phyloP scores from a whole-genome alignment of 768 basidiomycete species.

The Phylloporus arenicola region DNA sequence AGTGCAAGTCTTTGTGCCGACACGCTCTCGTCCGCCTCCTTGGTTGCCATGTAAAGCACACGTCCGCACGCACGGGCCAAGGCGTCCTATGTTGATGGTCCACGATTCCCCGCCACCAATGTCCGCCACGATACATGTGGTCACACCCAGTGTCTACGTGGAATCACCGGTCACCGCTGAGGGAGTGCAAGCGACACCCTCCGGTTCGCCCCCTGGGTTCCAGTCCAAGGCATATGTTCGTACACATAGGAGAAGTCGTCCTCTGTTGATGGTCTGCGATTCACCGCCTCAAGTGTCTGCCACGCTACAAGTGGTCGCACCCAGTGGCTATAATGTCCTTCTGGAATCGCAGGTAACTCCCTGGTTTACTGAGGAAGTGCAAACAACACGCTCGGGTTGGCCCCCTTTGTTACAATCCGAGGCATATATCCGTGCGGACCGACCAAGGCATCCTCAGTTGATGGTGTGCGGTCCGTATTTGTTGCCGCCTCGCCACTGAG shows the following conservation, averaged over 20 bases:
- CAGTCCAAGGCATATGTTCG: constrained; percentile 2
- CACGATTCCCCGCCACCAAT: not conserved
- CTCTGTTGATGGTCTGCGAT: not conserved
- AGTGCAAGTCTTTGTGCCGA: not conserved
- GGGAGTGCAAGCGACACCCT: not conserved
- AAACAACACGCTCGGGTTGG: no score
- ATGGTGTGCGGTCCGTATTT: not conserved
- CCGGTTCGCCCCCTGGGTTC: not conserved
- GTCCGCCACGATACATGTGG: not conserved
- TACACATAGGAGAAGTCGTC: not conserved
- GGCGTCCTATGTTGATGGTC: not conserved
- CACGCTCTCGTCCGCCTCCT: not conserved
- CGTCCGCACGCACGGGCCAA: not conserved
- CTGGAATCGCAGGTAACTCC: no score
- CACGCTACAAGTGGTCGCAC: not conserved
- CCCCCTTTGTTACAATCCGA: no score
- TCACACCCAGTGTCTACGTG: not conserved
- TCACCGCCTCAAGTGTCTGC: no score
- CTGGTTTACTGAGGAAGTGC: not conserved
- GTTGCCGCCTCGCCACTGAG: constrained; percentile 1
- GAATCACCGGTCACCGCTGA: not conserved
- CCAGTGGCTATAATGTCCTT: not conserved
- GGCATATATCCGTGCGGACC: not conserved
- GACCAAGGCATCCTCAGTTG: no score
- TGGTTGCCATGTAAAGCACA: constrained; percentile 3